These are phyloP conservation scores for Arthrobotrys entomopaga DNA, from an alignment of 2,329 filamentous ascomycete species.

Conservation along the genomic window DNA sequence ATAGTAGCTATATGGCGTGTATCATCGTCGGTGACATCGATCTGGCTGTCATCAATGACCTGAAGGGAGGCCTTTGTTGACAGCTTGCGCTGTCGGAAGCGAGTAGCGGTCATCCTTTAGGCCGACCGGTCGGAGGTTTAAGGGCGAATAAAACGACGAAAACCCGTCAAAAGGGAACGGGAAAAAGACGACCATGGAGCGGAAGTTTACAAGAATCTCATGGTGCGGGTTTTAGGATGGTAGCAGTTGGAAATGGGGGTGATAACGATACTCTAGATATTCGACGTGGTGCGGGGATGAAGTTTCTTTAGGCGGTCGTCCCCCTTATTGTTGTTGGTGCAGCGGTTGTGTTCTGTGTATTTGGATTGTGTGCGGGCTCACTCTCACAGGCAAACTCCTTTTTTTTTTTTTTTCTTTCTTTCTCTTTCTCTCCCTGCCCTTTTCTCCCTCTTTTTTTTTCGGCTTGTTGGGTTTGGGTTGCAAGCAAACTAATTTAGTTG, in stretches of 20 bases:
- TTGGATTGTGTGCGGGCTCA: conserved; percentile 27
- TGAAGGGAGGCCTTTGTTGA: conserved; percentile 88
- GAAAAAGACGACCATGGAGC: conserved; percentile 74
- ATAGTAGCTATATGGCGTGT: conserved; percentile 84
- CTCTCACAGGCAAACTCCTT: conserved; percentile 45
- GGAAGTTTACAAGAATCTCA: conserved; percentile 69
- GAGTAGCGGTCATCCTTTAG: conserved; percentile 59
- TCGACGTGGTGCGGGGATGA: conserved; percentile 66
- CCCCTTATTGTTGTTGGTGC: conserved; percentile 21
- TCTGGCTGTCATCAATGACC: conserved; percentile 87
- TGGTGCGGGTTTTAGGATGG: conserved; percentile 68
- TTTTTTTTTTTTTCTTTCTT: conserved; percentile 18
- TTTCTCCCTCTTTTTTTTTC: no score
- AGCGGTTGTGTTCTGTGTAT: conserved; percentile 42
- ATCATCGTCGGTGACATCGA: conserved; percentile 87
- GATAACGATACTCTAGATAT: conserved; percentile 69
- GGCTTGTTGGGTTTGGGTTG: conserved; percentile 1
- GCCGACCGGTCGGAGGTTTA: conserved; percentile 58
- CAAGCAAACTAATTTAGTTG: conserved; percentile 54
- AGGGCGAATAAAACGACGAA: conserved; percentile 61
- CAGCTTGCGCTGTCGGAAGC: conserved; percentile 80
- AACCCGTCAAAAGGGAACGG: conserved; percentile 69
- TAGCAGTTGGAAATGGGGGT: conserved; percentile 66
- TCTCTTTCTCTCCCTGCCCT: not conserved
- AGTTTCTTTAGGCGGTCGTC: conserved; percentile 17